A percentile compares a stretch with the other conserved stretches of the same genome.
Conservation (phyloP, 208 protist species). For the Acanthamoeba divionensis region DNA sequence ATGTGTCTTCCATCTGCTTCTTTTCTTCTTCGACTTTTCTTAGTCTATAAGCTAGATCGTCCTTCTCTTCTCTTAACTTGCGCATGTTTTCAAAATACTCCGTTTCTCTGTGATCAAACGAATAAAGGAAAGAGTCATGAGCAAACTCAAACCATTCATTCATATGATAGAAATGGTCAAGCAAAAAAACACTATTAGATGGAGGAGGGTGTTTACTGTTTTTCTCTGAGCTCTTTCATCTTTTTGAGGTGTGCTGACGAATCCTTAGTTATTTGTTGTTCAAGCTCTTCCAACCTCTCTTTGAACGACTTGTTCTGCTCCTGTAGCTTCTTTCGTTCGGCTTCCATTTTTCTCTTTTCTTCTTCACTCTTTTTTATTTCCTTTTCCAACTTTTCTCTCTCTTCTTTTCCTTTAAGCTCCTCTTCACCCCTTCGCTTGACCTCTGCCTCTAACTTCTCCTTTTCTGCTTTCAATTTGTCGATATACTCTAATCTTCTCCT, state of each 20-base stretch:
- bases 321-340: background rate
- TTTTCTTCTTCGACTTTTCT: background rate
- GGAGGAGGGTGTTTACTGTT: no score
- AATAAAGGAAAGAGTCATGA: no score
- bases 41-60: background rate
- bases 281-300: background rate
- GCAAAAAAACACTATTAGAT: no score
- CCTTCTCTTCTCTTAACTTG: slow-evolving; percentile 38
- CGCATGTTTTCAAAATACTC: background rate
- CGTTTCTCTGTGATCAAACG: no score
- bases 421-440: background rate
- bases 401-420: background rate
- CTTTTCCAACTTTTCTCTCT: background rate
- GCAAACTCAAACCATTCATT: no score
- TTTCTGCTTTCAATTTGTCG: background rate
- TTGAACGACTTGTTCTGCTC: background rate
- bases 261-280: no score
- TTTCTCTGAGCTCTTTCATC: no score
- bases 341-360: background rate
- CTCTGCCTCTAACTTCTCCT: background rate
- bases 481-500: no score
- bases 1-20: background rate
- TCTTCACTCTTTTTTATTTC: background rate
- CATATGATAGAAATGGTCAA: no score
- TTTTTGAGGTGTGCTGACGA: no score